These are phyloP conservation scores for Russula sp. DNA, from an alignment of 768 basidiomycete genomes.

Conservation along the genomic window DNA sequence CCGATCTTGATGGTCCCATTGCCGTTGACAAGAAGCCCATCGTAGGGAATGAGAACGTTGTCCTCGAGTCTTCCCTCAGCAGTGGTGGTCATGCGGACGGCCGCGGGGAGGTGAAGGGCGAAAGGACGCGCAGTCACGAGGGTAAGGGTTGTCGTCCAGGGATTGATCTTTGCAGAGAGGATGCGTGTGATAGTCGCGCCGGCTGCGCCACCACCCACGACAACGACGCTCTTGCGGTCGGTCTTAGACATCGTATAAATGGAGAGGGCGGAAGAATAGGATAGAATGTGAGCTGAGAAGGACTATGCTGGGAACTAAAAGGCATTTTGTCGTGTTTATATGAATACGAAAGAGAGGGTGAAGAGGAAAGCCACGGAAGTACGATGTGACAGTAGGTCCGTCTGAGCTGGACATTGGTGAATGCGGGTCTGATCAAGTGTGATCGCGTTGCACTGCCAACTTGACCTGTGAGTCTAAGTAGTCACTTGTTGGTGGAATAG, in stretches of 20 bases:
- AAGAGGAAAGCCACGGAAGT: too few relatives aligned
- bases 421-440: too few relatives aligned
- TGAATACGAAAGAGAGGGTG: too few relatives aligned
- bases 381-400: too few relatives aligned
- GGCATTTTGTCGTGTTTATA: neutral
- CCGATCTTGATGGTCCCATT: slow-evolving; percentile 17
- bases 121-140: slow-evolving; percentile 49
- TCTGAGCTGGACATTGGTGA: too few relatives aligned
- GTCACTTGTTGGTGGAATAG: too few relatives aligned
- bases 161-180: slow-evolving; percentile 46
- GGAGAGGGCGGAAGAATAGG: neutral
- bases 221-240: slow-evolving; percentile 32
- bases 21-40: slow-evolving; percentile 12
- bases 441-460: too few relatives aligned
- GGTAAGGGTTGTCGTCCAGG: slow-evolving; percentile 41
- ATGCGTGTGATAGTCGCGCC: slow-evolving; percentile 39
- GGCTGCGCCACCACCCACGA: slow-evolving; percentile 53
- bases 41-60: slow-evolving; percentile 13
- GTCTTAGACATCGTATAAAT: neutral
- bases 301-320: neutral
- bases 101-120: slow-evolving; percentile 42
- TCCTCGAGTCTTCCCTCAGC: slow-evolving; percentile 33
- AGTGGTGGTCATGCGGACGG: slow-evolving; percentile 47
- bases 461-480: too few relatives aligned
- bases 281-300: neutral